Percentiles rank a stretch among this genome's conserved stretches.
These are phyloP conservation scores for Clarireedia hainanense DNA, from an alignment of 2,329 filamentous ascomycete species.

Conservation along the genomic window DNA sequence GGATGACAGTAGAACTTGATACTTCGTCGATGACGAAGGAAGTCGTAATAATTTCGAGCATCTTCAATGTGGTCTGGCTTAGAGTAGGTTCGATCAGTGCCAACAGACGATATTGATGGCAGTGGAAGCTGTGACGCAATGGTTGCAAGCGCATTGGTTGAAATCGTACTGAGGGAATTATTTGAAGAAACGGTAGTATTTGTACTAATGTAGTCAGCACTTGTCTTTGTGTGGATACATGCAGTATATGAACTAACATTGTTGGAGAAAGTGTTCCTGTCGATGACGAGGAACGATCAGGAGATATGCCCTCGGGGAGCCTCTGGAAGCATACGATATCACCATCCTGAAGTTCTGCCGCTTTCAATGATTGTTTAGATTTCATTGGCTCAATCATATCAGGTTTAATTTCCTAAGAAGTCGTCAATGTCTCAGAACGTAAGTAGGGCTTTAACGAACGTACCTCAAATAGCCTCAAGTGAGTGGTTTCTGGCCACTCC, in stretches of 20 bases:
- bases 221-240: too few relatives aligned
- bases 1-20: conserved; percentile 71
- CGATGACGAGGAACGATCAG: conserved; percentile 1
- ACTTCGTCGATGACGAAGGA: conserved; percentile 73
- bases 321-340: conserved; percentile 95
- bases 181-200: not conserved
- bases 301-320: conserved; percentile 38
- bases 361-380: conserved; percentile 77
- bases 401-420: conserved; percentile 76
- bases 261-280: too few relatives aligned
- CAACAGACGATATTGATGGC: conserved; percentile 11
- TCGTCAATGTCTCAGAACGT: conserved; percentile 15
- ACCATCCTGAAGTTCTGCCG: conserved; percentile 92
- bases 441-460: conserved; percentile 13
- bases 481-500: conserved; percentile 72
- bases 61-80: conserved; percentile 51
- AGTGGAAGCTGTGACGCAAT: not conserved
- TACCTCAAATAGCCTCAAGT: conserved; percentile 71
- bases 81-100: conserved; percentile 10
- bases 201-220: not conserved
- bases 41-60: conserved; percentile 86
- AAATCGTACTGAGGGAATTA: not conserved
- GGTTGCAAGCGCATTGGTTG: not conserved
- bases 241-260: too few relatives aligned
- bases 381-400: conserved; percentile 96